phyloP scores from a whole-genome alignment of 129 eudicot species.

The Pittosporum tobira region DNA sequence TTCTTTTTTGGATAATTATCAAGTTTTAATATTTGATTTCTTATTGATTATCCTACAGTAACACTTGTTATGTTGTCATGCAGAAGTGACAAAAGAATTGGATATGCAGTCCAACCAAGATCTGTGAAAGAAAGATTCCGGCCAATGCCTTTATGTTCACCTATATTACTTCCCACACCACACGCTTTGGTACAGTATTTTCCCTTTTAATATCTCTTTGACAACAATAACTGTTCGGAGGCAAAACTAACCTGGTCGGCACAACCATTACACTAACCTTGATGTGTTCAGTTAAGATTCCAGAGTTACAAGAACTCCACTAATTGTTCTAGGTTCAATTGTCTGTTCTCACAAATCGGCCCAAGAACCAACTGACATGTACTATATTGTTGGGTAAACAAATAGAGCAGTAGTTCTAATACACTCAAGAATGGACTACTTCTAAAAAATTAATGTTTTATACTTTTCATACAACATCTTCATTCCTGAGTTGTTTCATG shows the following conservation, averaged over 20 bases:
- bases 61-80: slow-evolving; percentile 10
- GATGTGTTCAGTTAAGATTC: neutral
- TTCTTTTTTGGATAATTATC: no score
- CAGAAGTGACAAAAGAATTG: slow-evolving; percentile 68
- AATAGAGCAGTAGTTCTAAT: neutral
- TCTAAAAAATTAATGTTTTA: no score
- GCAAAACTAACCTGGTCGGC: neutral
- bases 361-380: no score
- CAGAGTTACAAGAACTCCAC: neutral
- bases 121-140: slow-evolving; percentile 70
- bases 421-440: no score
- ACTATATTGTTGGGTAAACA: neutral
- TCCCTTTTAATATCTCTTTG: slow-evolving; percentile 2
- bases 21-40: no score
- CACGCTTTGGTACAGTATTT: slow-evolving; percentile 74
- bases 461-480: no score
- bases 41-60: slow-evolving; percentile 8
- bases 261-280: neutral
- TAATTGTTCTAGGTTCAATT: neutral
- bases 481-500: no score
- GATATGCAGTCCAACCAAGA: slow-evolving; percentile 36
- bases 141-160: slow-evolving; percentile 88
- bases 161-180: slow-evolving; percentile 83
- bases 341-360: neutral
- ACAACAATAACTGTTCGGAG: neutral